A percentile compares a stretch with the other conserved stretches of the same genome.
Conservation (phyloP, 73 alveolate genomes). For the Paramecium primaurelia region DNA sequence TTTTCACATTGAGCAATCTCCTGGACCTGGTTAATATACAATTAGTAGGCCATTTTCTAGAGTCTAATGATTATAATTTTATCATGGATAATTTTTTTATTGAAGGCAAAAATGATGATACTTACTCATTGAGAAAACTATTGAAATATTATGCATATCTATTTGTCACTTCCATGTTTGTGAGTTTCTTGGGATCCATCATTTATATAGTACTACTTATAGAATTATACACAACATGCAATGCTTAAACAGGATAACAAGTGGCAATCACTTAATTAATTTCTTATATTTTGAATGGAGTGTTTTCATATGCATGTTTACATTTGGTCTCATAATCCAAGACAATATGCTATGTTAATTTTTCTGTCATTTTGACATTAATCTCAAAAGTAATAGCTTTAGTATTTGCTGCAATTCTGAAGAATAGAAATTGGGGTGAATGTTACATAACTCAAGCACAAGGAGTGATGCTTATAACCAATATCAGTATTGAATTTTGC, state of each 20-base stretch:
- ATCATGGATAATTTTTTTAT: neutral
- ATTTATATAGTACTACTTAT: neutral
- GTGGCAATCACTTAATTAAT: neutral
- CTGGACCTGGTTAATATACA: neutral
- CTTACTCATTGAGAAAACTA: neutral
- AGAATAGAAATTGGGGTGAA: constrained; percentile 52
- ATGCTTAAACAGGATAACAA: neutral
- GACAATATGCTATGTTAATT: neutral
- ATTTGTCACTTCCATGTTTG: neutral
- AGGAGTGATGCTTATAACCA: neutral
- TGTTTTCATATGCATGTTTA: neutral
- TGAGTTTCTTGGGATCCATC: neutral
- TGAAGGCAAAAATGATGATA: neutral
- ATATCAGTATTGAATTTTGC: neutral
- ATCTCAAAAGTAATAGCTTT: neutral
- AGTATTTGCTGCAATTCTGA: neutral
- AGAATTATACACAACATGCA: neutral
- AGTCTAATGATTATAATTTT: neutral
- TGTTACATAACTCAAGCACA: neutral
- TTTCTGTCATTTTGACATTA: neutral
- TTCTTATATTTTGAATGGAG: neutral
- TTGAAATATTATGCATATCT: neutral
- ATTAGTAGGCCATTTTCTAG: neutral
- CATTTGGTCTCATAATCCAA: neutral
- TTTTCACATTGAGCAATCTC: neutral